Evolutionary conservation across 2,329 filamentous ascomycete species (phyloP).

Genomic region (Colletotrichum sp.): DNA sequence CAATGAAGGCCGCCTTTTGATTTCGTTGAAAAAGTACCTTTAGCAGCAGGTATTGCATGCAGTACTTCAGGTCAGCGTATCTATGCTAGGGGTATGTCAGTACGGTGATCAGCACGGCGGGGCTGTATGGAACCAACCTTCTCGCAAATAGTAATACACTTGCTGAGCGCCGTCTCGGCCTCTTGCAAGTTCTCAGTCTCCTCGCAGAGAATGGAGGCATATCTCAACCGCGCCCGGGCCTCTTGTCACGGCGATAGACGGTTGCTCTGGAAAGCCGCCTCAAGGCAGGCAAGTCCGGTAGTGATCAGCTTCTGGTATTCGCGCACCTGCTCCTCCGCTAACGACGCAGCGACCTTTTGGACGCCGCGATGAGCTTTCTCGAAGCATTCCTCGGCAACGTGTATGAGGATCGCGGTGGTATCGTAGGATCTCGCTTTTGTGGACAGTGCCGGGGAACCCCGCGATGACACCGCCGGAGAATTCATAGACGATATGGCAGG

Average conservation of each 20-base stretch:
- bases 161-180: conserved; percentile 73
- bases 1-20: conserved; percentile 74
- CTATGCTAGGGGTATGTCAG: conserved; percentile 47
- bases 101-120: not conserved
- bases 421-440: conserved; percentile 50
- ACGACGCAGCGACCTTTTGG: conserved; percentile 50
- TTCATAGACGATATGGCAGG: conserved; percentile 26
- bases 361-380: conserved; percentile 65
- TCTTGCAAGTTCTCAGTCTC: conserved; percentile 80
- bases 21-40: conserved; percentile 74
- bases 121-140: conserved; percentile 48
- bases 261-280: conserved; percentile 68
- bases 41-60: conserved; percentile 75
- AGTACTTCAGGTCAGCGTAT: conserved; percentile 73
- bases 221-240: conserved; percentile 71
- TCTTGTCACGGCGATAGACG: conserved; percentile 69
- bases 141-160: conserved; percentile 73
- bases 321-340: conserved; percentile 57
- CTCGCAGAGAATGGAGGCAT: conserved; percentile 73
- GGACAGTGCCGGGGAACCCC: conserved; percentile 40
- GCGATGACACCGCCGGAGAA: conserved; percentile 28
- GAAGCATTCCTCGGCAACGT: conserved; percentile 80
- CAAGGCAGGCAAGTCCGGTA: conserved; percentile 74
- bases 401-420: conserved; percentile 65
- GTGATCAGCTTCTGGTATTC: conserved; percentile 76